Conservation (phyloP, 345 rosid species). For the Adansonia digitata region DNA sequence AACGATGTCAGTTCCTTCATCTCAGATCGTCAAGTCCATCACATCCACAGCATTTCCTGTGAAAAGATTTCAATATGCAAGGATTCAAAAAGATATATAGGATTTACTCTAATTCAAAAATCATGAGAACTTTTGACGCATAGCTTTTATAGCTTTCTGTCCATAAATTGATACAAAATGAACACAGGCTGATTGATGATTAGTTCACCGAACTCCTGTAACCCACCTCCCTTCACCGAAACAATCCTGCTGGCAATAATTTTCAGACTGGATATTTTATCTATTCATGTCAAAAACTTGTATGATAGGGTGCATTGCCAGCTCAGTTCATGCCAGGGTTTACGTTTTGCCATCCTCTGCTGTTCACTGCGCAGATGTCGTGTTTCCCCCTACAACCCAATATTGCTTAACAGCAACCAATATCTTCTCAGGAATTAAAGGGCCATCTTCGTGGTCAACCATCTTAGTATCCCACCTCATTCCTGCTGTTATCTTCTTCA, state of each 20-base stretch:
- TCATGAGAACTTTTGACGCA: not conserved
- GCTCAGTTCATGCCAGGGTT: slow-evolving; percentile 3
- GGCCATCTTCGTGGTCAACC: slow-evolving; percentile 99
- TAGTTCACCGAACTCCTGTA: not conserved
- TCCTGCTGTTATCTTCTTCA: slow-evolving; percentile 62
- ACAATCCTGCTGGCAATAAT: not conserved
- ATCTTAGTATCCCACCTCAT: slow-evolving; percentile 95
- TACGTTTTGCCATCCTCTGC: not conserved
- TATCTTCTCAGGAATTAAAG: slow-evolving; percentile 83
- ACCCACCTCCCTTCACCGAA: not conserved
- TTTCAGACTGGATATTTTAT: slow-evolving; percentile 18
- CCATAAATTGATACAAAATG: not conserved
- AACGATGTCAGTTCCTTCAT: not conserved
- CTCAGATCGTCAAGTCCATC: not conserved
- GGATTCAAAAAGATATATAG: not conserved
- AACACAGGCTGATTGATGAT: not conserved
- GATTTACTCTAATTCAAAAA: not conserved
- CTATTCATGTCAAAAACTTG: slow-evolving; percentile 10
- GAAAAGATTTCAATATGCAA: not conserved
- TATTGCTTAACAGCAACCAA: slow-evolving; percentile 92
- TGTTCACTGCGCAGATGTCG: slow-evolving; percentile 45
- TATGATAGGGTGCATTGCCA: not conserved
- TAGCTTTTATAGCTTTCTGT: not conserved
- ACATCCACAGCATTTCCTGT: not conserved
- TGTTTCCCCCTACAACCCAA: slow-evolving; percentile 74